A percentile compares a stretch with the other conserved stretches of the same genome.
These are phyloP conservation scores for Neurospora africana DNA, from an alignment of 495 filamentous ascomycete genomes.

Conservation along the genomic window DNA sequence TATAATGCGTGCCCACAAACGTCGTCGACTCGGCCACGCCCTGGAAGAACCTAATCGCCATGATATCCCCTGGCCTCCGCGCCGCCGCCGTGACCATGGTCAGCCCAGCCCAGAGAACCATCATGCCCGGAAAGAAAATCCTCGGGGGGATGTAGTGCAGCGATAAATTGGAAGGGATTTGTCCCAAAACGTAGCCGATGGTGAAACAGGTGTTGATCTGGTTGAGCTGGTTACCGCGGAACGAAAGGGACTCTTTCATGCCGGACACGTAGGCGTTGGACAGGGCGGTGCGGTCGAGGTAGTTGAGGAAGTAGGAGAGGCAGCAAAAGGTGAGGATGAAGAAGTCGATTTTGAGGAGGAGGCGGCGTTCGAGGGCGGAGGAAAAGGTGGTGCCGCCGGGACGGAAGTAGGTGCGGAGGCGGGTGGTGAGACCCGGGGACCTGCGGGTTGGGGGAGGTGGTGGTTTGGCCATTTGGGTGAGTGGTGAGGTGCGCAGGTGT, in stretches of 20 bases:
- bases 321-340: slow-evolving; percentile 59
- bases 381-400: slow-evolving; percentile 13
- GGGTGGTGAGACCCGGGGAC: neutral
- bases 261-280: slow-evolving; percentile 56
- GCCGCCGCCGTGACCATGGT: slow-evolving; percentile 50
- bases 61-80: slow-evolving; percentile 42
- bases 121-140: slow-evolving; percentile 50
- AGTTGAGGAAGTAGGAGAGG: slow-evolving; percentile 45
- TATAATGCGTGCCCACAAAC: slow-evolving; percentile 55
- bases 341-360: slow-evolving; percentile 50
- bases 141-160: slow-evolving; percentile 49
- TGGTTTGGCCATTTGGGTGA: neutral
- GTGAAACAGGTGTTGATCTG: slow-evolving; percentile 45
- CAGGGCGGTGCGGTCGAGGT: slow-evolving; percentile 49
- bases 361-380: slow-evolving; percentile 31
- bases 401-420: neutral
- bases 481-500: neutral
- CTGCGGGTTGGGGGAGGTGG: too few species aligned
- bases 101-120: slow-evolving; percentile 49
- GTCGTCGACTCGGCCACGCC: slow-evolving; percentile 50
- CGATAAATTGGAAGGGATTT: slow-evolving; percentile 50
- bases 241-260: slow-evolving; percentile 52
- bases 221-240: slow-evolving; percentile 48
- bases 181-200: slow-evolving; percentile 44
- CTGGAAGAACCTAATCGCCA: slow-evolving; percentile 60